Base-by-base conservation (phyloP, 148 eudicot genomes). In the Rhododendron molle region DNA sequence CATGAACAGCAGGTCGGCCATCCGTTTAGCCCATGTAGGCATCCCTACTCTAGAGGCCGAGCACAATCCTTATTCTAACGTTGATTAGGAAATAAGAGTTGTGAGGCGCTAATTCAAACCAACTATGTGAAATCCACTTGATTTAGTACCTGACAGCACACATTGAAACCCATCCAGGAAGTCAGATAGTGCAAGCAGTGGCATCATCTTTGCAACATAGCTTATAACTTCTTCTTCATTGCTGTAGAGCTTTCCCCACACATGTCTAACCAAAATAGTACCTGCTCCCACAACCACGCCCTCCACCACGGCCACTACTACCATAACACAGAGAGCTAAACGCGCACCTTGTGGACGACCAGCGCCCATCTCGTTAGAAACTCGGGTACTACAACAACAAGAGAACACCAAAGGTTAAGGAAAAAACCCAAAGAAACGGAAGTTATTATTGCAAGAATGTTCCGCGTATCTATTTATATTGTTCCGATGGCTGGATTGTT, bases 141-240 rank as follows among this genome's bases (percentile, higher is more conserved):
- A 58, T 20, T 26, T 9, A 50, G 43, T 76, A 93, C 96, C 93
- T 92, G 96, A 94, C 20, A 94, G 92, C 23, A 89, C 94, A 82
- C 97, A 93, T 69, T 93, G 96, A 86, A 93, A 93, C 65, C 95
- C 95, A 81, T 94, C 94, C 83, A 94, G 87, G 88, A 93, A 93
- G 84, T 94, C 87, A 20, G 95, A 94, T 20, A 94, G 14, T 5
- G 94, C 95, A 77, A 94, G 90, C 82, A 92, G 78, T 7, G 91
- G 90, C 91, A 93, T 90, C 89, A 94, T 93, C 85, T 84, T 90
- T 18, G 92, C 92, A 46, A 92, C 94, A 81, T 92, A 92, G n/a
- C 16, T 71, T 56, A 93, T 76, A 32, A 93, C 95, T 89, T 93
- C 92, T 23, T 82, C 86, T 44, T 92, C 95, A 56, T 90, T 89